Conservation (phyloP, 2,329 filamentous ascomycete species). For the Xylaria sp. region DNA sequence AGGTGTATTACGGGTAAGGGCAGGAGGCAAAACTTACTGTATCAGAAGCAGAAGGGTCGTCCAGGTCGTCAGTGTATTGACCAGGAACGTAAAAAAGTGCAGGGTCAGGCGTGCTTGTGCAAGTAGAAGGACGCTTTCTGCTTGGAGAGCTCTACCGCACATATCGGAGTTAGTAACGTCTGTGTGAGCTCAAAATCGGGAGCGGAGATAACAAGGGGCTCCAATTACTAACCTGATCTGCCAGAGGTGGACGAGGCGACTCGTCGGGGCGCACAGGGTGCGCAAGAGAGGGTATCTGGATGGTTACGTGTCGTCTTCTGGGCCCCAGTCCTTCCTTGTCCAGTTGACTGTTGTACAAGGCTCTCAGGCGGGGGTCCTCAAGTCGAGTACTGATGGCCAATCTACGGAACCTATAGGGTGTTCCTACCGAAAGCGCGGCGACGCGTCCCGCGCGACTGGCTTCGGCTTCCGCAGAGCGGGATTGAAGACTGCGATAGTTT, state of each 20-base stretch:
- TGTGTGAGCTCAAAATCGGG: not conserved
- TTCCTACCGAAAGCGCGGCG: not conserved
- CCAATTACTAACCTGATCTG: not conserved
- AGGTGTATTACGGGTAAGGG: not conserved
- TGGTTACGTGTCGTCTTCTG: slow-evolving; percentile 24
- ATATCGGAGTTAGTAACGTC: not conserved
- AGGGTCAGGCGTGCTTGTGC: slow-evolving; percentile 1
- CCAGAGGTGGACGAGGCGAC: not conserved
- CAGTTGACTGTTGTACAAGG: not conserved
- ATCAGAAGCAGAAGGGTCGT: not conserved
- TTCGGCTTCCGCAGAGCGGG: not conserved
- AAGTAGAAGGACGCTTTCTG: slow-evolving; percentile 17
- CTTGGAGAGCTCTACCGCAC: not conserved
- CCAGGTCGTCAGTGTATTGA: not conserved
- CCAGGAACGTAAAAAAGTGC: slow-evolving; percentile 15
- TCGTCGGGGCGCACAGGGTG: slow-evolving; percentile 10
- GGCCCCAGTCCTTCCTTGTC: too few species aligned
- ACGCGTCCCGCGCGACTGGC: not conserved
- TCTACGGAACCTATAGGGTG: not conserved
- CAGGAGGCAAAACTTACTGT: slow-evolving; percentile 18
- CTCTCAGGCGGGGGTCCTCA: not conserved
- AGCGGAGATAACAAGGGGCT: not conserved
- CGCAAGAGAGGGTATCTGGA: slow-evolving; percentile 13
- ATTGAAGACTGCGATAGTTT: not conserved
- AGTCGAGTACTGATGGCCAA: slow-evolving; percentile 13